phyloP scores from a whole-genome alignment of 2,329 filamentous ascomycete species.

The Chrysoporthe cubensis region DNA sequence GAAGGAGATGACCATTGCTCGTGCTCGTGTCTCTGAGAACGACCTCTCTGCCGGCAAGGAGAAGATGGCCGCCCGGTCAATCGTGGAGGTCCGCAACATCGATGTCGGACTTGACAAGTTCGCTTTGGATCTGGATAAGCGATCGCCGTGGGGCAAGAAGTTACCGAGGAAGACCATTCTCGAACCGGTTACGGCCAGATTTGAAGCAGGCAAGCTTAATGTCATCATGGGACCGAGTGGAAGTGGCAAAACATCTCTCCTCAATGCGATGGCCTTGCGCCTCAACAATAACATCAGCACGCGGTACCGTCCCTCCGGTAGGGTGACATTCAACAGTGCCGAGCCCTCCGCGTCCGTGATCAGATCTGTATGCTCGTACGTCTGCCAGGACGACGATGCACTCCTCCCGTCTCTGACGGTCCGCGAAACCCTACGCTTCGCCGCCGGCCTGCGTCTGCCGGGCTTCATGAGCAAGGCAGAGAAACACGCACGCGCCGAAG shows the following conservation, averaged over 20 bases:
- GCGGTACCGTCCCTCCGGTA: slow-evolving; percentile 63
- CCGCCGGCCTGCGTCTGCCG: slow-evolving; percentile 72
- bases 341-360: slow-evolving; percentile 70
- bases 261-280: slow-evolving; percentile 73
- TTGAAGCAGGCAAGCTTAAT: slow-evolving; percentile 70
- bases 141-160: slow-evolving; percentile 54
- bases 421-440: slow-evolving; percentile 72
- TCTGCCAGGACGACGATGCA: slow-evolving; percentile 79
- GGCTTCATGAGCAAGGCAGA: slow-evolving; percentile 70
- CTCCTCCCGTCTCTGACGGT: slow-evolving; percentile 76
- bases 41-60: slow-evolving; percentile 74
- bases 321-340: slow-evolving; percentile 71
- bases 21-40: slow-evolving; percentile 60
- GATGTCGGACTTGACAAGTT: slow-evolving; percentile 69
- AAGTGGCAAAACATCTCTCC: slow-evolving; percentile 74
- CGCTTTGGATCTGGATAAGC: slow-evolving; percentile 66
- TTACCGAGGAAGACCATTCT: slow-evolving; percentile 63
- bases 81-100: slow-evolving; percentile 60
- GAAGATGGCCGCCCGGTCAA: slow-evolving; percentile 61
- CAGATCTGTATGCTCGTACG: slow-evolving; percentile 74
- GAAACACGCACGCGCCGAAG: slow-evolving; percentile 70
- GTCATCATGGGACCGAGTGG: slow-evolving; percentile 82
- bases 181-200: slow-evolving; percentile 67
- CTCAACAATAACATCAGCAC: slow-evolving; percentile 65
- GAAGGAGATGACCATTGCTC: slow-evolving; percentile 71